phyloP scores from a whole-genome alignment of 768 basidiomycete genomes.

The Tephrocybe rancida region DNA sequence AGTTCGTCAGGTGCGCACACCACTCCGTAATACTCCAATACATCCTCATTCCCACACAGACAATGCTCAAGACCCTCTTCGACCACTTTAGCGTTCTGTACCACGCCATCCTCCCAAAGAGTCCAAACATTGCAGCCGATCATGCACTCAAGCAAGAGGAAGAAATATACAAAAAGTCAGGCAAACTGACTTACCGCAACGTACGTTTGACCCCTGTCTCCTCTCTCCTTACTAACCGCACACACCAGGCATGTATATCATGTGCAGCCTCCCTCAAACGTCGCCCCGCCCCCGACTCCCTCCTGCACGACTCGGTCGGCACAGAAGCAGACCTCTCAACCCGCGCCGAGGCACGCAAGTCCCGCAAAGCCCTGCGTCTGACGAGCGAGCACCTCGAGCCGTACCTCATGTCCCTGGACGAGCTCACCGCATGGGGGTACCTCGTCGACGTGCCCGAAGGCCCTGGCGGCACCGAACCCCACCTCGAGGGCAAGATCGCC shows the following conservation, averaged over 20 bases:
- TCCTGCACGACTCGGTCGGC: conserved; percentile 74
- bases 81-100: conserved; percentile 77
- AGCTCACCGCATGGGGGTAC: conserved; percentile 71
- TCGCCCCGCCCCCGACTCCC: conserved; percentile 53
- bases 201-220: conserved; percentile 39
- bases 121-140: conserved; percentile 68
- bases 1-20: conserved; percentile 63
- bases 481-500: conserved; percentile 57
- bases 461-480: conserved; percentile 64
- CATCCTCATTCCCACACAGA: conserved; percentile 36
- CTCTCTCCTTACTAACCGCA: conserved; percentile 12
- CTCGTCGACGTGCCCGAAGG: conserved; percentile 67
- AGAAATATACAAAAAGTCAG: conserved; percentile 74
- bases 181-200: conserved; percentile 82
- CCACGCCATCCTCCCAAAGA: conserved; percentile 47
- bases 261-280: conserved; percentile 52
- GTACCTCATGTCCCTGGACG: conserved; percentile 58
- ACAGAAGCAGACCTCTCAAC: conserved; percentile 65
- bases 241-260: conserved; percentile 49
- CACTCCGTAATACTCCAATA: background rate
- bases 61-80: conserved; percentile 75
- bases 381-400: conserved; percentile 55
- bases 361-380: conserved; percentile 54
- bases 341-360: conserved; percentile 57
- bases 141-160: conserved; percentile 84